Conservation (phyloP, 805 yeast genomes). For the Candida schatavii region DNA sequence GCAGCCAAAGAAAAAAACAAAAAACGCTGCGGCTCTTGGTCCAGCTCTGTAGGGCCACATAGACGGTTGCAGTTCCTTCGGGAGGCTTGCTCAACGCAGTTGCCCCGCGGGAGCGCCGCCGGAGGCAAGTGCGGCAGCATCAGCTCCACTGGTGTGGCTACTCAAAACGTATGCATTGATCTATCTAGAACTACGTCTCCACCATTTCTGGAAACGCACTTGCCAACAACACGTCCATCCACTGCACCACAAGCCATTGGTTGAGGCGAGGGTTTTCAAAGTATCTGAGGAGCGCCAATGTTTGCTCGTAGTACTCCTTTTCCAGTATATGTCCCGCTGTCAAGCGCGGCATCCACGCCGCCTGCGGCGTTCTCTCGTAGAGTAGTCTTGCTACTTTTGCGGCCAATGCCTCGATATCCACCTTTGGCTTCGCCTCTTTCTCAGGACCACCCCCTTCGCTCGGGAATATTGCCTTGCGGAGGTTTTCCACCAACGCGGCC, state of each 20-base stretch:
- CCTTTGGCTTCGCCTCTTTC: not conserved
- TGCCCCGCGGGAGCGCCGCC: no score
- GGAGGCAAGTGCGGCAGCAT: no score
- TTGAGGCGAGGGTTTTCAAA: conserved; percentile 16
- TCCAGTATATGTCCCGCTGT: not conserved
- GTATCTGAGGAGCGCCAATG: not conserved
- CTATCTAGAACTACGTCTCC: not conserved
- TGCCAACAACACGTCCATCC: conserved; percentile 21
- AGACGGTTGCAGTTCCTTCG: no score
- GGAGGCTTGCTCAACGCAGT: no score
- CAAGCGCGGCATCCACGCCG: not conserved
- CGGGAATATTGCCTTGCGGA: not conserved
- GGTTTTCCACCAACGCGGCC: not conserved
- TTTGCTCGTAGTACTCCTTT: not conserved
- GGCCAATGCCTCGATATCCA: not conserved
- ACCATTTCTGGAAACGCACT: conserved; percentile 23
- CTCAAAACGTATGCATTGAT: no score
- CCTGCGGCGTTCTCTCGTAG: not conserved
- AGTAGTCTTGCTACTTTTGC: not conserved
- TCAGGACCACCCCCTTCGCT: not conserved
- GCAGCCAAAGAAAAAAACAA: no score
- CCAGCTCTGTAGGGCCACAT: no score
- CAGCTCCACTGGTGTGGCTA: no score
- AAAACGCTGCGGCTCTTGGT: no score
- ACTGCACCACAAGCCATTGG: conserved; percentile 17